phyloP scores from a whole-genome alignment of 2,329 filamentous ascomycete genomes.

The Colletotrichum cordylinicola region DNA sequence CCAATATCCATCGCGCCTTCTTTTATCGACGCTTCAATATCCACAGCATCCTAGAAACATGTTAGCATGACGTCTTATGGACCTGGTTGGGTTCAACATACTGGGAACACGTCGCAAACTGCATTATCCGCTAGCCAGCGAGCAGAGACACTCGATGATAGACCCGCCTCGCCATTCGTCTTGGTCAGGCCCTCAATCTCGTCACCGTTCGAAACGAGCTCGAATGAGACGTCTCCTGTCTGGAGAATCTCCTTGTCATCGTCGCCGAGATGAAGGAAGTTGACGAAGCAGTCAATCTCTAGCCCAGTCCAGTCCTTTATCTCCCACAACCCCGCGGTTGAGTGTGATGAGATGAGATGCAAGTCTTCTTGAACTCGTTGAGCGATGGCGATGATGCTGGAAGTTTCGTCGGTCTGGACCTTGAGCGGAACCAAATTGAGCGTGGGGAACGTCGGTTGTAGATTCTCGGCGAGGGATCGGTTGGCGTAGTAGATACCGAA shows the following conservation, averaged over 20 bases:
- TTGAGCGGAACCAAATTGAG: slow-evolving; percentile 79
- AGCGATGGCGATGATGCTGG: slow-evolving; percentile 57
- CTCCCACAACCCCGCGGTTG: slow-evolving; percentile 70
- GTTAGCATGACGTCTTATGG: neutral
- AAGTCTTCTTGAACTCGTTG: slow-evolving; percentile 72
- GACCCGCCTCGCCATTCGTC: neutral
- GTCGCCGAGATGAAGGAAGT: slow-evolving; percentile 68
- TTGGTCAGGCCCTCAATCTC: neutral
- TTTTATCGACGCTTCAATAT: slow-evolving; percentile 44
- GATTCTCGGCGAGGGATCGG: slow-evolving; percentile 58
- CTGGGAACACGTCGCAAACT: slow-evolving; percentile 35
- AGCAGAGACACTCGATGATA: neutral
- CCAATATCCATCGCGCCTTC: slow-evolving; percentile 40
- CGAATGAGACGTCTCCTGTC: neutral
- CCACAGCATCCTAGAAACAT: slow-evolving; percentile 38
- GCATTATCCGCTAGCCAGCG: slow-evolving; percentile 28
- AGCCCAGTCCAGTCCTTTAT: slow-evolving; percentile 78
- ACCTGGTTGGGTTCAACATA: slow-evolving; percentile 27
- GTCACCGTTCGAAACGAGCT: slow-evolving; percentile 31
- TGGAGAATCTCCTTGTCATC: neutral
- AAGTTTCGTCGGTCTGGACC: slow-evolving; percentile 44
- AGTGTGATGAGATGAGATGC: slow-evolving; percentile 59
- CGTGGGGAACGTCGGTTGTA: slow-evolving; percentile 67
- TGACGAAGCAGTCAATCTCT: slow-evolving; percentile 75
- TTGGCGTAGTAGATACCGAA: slow-evolving; percentile 88